A percentile compares a stretch with the other conserved stretches of the same genome.
phyloP scores from a whole-genome alignment of 108 stramenopile genomes.

The Cyclotella distinguenda region DNA sequence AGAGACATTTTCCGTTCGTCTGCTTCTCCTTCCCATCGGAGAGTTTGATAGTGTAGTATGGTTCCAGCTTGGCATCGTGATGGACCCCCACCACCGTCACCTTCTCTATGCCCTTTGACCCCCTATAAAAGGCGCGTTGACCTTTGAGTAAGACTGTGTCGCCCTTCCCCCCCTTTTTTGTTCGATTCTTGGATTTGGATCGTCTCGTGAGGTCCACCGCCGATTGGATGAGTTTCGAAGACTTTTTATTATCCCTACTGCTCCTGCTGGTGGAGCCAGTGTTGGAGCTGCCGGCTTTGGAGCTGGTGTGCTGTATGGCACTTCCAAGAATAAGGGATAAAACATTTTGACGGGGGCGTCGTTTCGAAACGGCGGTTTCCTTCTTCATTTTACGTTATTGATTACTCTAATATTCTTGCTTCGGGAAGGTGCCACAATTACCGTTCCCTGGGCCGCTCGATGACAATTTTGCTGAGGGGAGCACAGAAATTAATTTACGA shows the following conservation, averaged over 20 bases:
- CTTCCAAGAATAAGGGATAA: constrained; percentile 29
- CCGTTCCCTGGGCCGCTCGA: too few species aligned
- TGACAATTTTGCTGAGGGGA: too few species aligned
- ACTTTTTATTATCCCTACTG: background rate
- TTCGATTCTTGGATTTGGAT: constrained; percentile 5
- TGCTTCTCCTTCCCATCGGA: constrained; percentile 58
- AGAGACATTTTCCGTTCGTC: constrained; percentile 41
- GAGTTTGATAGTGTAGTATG: constrained; percentile 52
- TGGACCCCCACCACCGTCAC: constrained; percentile 47
- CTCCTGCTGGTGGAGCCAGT: background rate
- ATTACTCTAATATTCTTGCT: background rate
- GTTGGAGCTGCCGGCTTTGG: background rate
- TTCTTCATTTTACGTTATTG: background rate
- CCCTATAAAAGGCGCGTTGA: constrained; percentile 32
- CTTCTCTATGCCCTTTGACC: constrained; percentile 34
- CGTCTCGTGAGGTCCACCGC: constrained; percentile 29
- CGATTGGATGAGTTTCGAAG: constrained; percentile 14
- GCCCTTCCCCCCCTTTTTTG: background rate
- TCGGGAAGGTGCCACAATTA: background rate
- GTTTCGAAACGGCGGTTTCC: constrained; percentile 32
- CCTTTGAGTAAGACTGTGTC: constrained; percentile 18
- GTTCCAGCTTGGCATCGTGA: constrained; percentile 50
- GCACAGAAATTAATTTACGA: too few species aligned
- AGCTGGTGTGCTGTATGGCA: constrained; percentile 5
- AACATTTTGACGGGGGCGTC: constrained; percentile 42